Percentiles rank a stretch among this genome's conserved stretches.
These are phyloP conservation scores for Carex pumila DNA, from an alignment of 176 grass and related monocot species.

Conservation along the genomic window DNA sequence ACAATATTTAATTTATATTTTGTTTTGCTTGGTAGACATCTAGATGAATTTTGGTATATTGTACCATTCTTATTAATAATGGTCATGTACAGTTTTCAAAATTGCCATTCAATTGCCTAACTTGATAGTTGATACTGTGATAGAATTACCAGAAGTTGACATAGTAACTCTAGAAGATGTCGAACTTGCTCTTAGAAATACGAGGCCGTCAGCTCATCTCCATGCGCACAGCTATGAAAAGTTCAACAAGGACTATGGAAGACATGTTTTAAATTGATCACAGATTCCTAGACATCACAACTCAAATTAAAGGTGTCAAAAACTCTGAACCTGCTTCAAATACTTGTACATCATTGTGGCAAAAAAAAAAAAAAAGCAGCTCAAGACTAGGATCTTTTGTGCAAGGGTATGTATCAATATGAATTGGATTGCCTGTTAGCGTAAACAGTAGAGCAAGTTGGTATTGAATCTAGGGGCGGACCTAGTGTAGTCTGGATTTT, in stretches of 20 bases:
- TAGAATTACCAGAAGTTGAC: slow-evolving; percentile 84
- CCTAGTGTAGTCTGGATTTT: no score
- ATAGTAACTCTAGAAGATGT: slow-evolving; percentile 46
- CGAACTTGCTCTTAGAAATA: slow-evolving; percentile 76
- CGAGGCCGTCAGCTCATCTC: slow-evolving; percentile 78
- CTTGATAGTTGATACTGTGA: slow-evolving; percentile 2
- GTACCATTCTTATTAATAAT: neutral
- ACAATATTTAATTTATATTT: neutral
- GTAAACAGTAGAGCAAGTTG: no score
- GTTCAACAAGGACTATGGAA: slow-evolving; percentile 92
- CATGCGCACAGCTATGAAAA: slow-evolving; percentile 84
- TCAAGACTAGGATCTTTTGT: neutral
- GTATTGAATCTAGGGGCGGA: no score
- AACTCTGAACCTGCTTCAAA: neutral
- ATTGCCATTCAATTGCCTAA: slow-evolving; percentile 11
- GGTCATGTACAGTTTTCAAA: neutral
- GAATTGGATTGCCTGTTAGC: neutral
- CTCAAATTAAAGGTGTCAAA: neutral
- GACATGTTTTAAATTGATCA: slow-evolving; percentile 53
- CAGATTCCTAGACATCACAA: neutral
- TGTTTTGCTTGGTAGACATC: slow-evolving; percentile 2
- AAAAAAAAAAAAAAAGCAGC: neutral
- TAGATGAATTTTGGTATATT: neutral
- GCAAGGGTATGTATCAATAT: neutral
- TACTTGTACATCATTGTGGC: neutral